A percentile compares a stretch with the other conserved stretches of the same genome.
Conservation (phyloP, 208 protist species). For the Angomonas ambiguus region DNA sequence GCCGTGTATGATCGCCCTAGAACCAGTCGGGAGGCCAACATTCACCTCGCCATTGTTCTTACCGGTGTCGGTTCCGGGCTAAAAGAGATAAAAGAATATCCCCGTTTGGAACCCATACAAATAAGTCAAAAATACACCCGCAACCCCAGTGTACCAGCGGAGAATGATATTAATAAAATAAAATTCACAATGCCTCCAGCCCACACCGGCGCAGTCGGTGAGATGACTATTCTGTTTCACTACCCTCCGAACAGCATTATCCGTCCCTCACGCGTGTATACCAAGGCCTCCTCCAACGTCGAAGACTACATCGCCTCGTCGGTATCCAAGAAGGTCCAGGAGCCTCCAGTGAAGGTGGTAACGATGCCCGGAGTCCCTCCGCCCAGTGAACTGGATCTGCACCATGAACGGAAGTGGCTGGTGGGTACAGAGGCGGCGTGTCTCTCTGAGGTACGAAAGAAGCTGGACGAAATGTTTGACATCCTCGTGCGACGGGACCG, state of each 20-base stretch:
- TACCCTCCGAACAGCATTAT: conserved; percentile 69
- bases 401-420: conserved; percentile 84
- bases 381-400: conserved; percentile 72
- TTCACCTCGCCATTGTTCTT: conserved; percentile 27
- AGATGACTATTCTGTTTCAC: conserved; percentile 88
- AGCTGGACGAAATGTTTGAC: conserved; percentile 49
- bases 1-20: conserved; percentile 52
- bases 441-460: conserved; percentile 47
- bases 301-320: conserved; percentile 75
- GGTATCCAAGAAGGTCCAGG: conserved; percentile 19
- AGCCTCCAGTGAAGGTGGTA: conserved; percentile 53
- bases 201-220: conserved; percentile 26
- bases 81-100: conserved; percentile 31
- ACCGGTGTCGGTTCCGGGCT: conserved; percentile 6
- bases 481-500: conserved; percentile 47
- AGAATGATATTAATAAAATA: conserved; percentile 71
- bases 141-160: conserved; percentile 30
- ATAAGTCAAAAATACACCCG: conserved; percentile 85
- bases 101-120: conserved; percentile 68
- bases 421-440: conserved; percentile 52
- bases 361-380: conserved; percentile 55
- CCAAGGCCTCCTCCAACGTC: conserved; percentile 57
- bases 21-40: conserved; percentile 26
- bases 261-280: conserved; percentile 76
- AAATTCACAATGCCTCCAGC: conserved; percentile 45